Base-by-base conservation (phyloP, 768 basidiomycete species). In the Symmetrospora coprosmae region DNA sequence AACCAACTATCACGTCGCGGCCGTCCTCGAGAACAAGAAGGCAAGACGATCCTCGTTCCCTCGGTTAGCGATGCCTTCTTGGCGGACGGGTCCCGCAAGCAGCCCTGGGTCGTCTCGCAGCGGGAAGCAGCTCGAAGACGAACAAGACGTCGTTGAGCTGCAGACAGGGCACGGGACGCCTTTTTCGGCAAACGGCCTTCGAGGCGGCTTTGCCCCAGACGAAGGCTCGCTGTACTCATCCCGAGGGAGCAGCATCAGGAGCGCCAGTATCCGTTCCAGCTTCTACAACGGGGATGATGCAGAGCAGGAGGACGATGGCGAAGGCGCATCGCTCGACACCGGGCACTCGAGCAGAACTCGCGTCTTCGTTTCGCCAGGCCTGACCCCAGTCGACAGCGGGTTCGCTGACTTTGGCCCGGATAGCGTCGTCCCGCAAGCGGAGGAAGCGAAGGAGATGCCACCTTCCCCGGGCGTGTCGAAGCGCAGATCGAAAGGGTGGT, bases 371-470 rank as follows among this genome's bases (percentile, higher is more conserved):
- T 13, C 13, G 13, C 43, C 43, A 25, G 25, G 11, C 14, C 25
- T 46, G 21, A 46, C 43, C 11, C 43, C 43, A 11, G 21, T 46
- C 21, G 55, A 46, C 23, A 45, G 41, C 7, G 55, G 55, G 3
- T 58, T 58, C 31, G 55, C 43, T 14, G 55, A 58, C 3, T 58
- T 58, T 21, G 31, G 55, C 31, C 55, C 55, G 43, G 38, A 58
- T 58, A 45, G 19, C 11, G 25, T 58, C 19, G 31, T 58, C 13
- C 23, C 19, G 25, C 35, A 41, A 23, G 51, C 25, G 14, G 50
- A 35, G 35, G 50, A 21, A 51, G 4, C 3, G 9, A 35, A 37
- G 13, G 50, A 51, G 21, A 37, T 3, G 7, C 2, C 25, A 3
- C 17, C 37, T 53, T 27, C 17, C 7, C 33, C 13, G 4, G 27